Base-by-base conservation (phyloP, 2,329 filamentous ascomycete genomes). In the Niveomyces coronatus region DNA sequence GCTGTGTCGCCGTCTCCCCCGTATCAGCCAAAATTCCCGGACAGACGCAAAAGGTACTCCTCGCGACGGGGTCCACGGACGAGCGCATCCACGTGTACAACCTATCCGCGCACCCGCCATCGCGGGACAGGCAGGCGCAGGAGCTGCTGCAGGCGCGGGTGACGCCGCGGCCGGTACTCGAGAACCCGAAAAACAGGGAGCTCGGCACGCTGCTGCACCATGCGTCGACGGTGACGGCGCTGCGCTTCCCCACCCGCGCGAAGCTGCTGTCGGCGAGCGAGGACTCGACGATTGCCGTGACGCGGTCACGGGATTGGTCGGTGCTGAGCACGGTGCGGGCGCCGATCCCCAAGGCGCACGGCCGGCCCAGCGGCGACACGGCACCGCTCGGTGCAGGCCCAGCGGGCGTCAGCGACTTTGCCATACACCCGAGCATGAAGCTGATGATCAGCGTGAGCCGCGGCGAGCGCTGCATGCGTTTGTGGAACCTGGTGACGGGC, bases 401-500 rank as follows among this genome's bases (percentile, higher is more conserved):
- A 0, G 76, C 80, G n/a, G 91, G 91, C 14, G 77, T 96, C 48
- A 96, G 94, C 57, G 85, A 88, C 57, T 94, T 98, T 57, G 86
- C 89, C 3, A 82, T 98, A 18, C 91, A 98, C 57, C 89, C 91
- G 1, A 93, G 85, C 57, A 85, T 94, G 74, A 96, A 95, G 64
- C 68, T 98, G 35, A 94, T 96, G 85, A 77, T 98, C 43, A 93
- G 78, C 49, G 87, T 96, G 8, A 82, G 85, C 48, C 85, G 82
- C 51, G 87, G 87, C 47, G 91, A 98, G 64, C 79, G 78, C 47
- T 86, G 81, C 53, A 93, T 98, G 84, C 70, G 91, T 46, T 61
- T 96, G 47, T 98, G 91, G 91, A 96, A 98, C 54, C 60, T 98
- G 46, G 87, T 96, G 47, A 96, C 89, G 3, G 91, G 88, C 13